Base-by-base conservation (phyloP, 805 yeast species). In the Lipomyces yamanashiensis region DNA sequence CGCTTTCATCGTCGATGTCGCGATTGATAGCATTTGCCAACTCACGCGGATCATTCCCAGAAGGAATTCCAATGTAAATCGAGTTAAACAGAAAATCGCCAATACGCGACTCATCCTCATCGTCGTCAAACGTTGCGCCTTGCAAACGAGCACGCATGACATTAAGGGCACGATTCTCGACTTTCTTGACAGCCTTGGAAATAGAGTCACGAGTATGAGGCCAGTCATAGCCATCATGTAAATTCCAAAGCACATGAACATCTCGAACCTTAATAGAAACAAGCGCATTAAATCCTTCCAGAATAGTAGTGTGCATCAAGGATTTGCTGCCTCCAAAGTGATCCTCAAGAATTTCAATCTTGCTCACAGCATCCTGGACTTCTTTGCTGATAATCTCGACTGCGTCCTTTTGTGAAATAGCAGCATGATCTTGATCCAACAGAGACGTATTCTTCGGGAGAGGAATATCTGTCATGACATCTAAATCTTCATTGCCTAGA, bases 201-300 rank as follows among this genome's bases (percentile, higher is more conserved):
- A 95, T 87, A 0, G 86, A 80, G 28, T 79, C 80, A 62, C 96
- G 81, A 0, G 98, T 91, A 49, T 84, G 84, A 60, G 82, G 83
- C 96, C 98, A 92, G 71, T 95, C 98, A 72, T 87, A 95, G 0
- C 99, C 99, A 77, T 95, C 99, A 73, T 83, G 86, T 19, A 93
- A 75, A 61, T 76, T 72, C 78, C 79, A 78, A 9, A 71, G 62
- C 2, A 74, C 54, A 15, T 62, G 69, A 33, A 71, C 63, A 37
- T 62, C 64, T 2, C 73, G 56, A 28, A 67, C 55, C 43, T 57
- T 61, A 15, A 69, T 43, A 15, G 48, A 56, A 13, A 66, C 28
- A 6, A 58, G 43, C 13, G 66, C 58, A 10, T 45, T 34, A 28
- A 39, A 34, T 8, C 59, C 66, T 36, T 72, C 53, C 5, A 62